phyloP scores from a whole-genome alignment of 163 green algal genomes.

The Prototheca cutis region DNA sequence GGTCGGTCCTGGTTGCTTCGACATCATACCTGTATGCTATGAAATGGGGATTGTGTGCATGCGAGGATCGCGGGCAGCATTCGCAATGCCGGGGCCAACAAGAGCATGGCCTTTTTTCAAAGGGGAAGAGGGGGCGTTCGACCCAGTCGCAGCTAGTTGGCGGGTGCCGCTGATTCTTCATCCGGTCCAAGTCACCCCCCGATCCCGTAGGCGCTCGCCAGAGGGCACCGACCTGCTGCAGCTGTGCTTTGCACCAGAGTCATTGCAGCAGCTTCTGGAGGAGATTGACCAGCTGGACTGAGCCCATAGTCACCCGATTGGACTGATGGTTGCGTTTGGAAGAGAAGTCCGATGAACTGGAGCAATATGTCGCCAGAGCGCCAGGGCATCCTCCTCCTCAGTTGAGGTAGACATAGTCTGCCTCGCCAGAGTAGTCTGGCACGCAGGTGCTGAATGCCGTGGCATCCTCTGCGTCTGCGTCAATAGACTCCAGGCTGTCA shows the following conservation, averaged over 20 bases:
- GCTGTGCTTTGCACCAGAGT: conserved; percentile 36
- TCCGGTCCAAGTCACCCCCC: background rate
- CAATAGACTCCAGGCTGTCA: conserved; percentile 12
- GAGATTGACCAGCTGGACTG: conserved; percentile 17
- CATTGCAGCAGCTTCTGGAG: conserved; percentile 29
- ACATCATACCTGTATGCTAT: too few species aligned
- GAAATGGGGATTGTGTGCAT: too few species aligned
- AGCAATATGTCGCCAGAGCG: too few species aligned
- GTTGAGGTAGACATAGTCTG: background rate
- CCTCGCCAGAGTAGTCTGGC: background rate
- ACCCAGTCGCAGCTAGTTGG: too few species aligned
- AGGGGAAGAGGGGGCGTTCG: too few species aligned
- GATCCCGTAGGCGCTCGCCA: conserved; percentile 13
- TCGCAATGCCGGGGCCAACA: too few species aligned
- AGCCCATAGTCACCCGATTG: background rate
- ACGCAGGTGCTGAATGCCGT: background rate
- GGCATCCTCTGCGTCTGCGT: background rate
- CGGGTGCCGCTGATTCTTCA: too few species aligned
- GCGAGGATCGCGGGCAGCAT: too few species aligned
- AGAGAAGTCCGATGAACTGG: background rate
- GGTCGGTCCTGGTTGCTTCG: too few species aligned
- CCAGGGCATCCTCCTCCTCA: too few species aligned
- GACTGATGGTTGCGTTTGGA: too few species aligned
- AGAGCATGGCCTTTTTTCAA: too few species aligned
- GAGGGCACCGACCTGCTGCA: conserved; percentile 45